Evolutionary conservation across 225 moss, liverwort and hornwort genomes (phyloP).

Genomic region (Bryum argenteum): DNA sequence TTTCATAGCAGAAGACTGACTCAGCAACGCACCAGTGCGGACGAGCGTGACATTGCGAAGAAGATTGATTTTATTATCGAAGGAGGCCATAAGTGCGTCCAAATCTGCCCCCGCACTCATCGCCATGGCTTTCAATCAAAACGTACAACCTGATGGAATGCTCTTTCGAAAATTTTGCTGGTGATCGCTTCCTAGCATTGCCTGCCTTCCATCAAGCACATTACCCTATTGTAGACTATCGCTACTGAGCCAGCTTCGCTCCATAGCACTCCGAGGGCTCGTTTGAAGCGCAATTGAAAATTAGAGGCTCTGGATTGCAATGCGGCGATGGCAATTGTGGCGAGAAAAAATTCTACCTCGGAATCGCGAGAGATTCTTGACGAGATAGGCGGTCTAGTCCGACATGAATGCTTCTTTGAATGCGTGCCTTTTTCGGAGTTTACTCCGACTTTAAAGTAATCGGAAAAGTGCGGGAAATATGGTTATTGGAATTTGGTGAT

Average conservation of each 20-base stretch:
- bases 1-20: no score
- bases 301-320: neutral
- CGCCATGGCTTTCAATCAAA: conserved; percentile 24
- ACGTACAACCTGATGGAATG: no score
- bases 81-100: conserved; percentile 48
- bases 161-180: no score
- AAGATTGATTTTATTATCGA: conserved; percentile 40
- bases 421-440: neutral
- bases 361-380: neutral
- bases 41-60: conserved; percentile 46
- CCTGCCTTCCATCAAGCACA: no score
- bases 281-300: neutral
- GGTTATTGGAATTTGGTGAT: no score
- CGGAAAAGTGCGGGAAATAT: conserved; percentile 4
- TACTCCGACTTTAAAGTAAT: neutral
- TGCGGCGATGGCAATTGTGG: neutral
- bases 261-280: neutral
- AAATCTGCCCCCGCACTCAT: conserved; percentile 26
- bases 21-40: conserved; percentile 28
- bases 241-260: neutral
- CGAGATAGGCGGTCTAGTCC: neutral
- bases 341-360: no score
- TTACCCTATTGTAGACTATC: no score
- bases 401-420: neutral
- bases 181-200: no score